Percentiles rank a stretch among this genome's conserved stretches.
Conservation (phyloP, 495 filamentous ascomycete species). For the Penicillium herquei region DNA sequence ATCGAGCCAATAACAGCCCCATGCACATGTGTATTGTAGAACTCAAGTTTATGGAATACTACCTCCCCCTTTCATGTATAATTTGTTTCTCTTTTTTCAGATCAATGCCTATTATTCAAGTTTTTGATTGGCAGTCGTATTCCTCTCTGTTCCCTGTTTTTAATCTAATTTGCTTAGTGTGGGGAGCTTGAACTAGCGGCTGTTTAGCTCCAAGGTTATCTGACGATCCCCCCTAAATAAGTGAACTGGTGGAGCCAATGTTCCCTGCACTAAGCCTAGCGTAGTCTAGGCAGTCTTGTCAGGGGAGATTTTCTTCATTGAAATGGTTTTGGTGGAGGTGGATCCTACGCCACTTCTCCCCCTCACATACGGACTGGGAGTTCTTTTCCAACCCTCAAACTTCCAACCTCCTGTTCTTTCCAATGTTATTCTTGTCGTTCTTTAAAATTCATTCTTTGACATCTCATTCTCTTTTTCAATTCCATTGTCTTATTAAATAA, state of each 20-base stretch:
- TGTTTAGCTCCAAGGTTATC: not conserved
- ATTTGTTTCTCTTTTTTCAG: no score
- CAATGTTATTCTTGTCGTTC: constrained; percentile 8
- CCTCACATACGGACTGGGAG: constrained; percentile 3
- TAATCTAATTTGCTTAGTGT: no score
- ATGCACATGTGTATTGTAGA: no score
- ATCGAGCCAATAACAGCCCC: no score
- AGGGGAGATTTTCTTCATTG: constrained; percentile 5
- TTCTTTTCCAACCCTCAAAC: not conserved
- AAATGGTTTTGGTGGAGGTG: not conserved
- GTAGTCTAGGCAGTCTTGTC: constrained; percentile 5
- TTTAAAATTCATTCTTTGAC: constrained; percentile 11
- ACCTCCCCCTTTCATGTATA: no score
- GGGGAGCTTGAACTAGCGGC: constrained; percentile 1
- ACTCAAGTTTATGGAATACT: no score
- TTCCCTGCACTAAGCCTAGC: not conserved
- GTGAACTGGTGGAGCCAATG: constrained; percentile 1
- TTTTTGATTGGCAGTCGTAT: no score
- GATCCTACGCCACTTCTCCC: constrained; percentile 1
- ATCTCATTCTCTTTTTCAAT: not conserved
- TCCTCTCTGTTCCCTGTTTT: no score
- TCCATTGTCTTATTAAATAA: not conserved
- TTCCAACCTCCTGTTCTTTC: constrained; percentile 12
- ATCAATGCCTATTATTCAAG: no score
- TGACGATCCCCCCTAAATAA: constrained; percentile 2